These are phyloP conservation scores for Meyerozyma carpophila DNA, from an alignment of 1,139 yeast species.

Conservation along the genomic window DNA sequence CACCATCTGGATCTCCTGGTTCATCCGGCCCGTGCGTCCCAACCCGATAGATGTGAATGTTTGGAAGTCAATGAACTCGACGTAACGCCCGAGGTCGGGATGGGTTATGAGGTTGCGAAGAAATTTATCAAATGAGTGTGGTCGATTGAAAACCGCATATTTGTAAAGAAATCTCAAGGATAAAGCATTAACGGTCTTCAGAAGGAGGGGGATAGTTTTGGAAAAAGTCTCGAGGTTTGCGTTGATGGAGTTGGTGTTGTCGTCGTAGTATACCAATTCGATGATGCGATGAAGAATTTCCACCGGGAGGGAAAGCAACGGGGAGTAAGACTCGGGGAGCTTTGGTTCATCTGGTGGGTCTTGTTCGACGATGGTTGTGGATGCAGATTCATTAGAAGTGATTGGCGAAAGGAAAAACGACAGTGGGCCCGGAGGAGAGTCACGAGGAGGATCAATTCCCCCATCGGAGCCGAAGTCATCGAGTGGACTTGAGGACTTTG, in stretches of 20 bases:
- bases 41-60: constrained; percentile 87
- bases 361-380: constrained; percentile 8
- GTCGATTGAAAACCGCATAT: constrained; percentile 71
- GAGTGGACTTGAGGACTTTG: background rate
- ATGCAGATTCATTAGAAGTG: constrained; percentile 28
- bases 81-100: constrained; percentile 56
- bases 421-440: constrained; percentile 10
- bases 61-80: constrained; percentile 77
- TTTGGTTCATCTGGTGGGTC: background rate
- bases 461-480: background rate
- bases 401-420: constrained; percentile 31
- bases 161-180: constrained; percentile 47
- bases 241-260: constrained; percentile 33
- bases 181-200: constrained; percentile 28
- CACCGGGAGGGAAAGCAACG: constrained; percentile 32
- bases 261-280: constrained; percentile 41
- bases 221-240: constrained; percentile 39
- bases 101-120: constrained; percentile 49
- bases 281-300: constrained; percentile 40
- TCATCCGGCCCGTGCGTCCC: constrained; percentile 87
- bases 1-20: constrained; percentile 86
- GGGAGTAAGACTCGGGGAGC: constrained; percentile 13
- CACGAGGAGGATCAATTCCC: background rate
- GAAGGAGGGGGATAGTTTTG: constrained; percentile 34
- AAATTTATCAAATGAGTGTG: constrained; percentile 74